Evolutionary conservation across 2,329 filamentous ascomycete species (phyloP).

Genomic region (Pestalotiopsis sp.): DNA sequence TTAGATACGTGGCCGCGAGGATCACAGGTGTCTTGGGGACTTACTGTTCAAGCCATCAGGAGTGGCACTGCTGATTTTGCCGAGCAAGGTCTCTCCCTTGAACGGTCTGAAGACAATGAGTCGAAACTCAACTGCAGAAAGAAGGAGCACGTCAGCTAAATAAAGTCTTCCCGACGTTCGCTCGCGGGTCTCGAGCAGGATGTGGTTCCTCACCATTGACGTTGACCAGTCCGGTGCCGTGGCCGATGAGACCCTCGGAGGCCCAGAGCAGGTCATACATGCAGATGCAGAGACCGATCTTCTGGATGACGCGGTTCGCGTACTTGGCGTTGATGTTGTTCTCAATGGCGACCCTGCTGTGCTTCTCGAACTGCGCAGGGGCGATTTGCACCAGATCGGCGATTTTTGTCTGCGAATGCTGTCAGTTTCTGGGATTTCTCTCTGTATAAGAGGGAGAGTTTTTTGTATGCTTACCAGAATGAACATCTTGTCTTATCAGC

Average conservation of each 20-base stretch:
- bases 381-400: conserved; percentile 92
- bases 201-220: conserved; percentile 71
- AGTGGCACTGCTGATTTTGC: conserved; percentile 75
- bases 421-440: background rate
- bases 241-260: conserved; percentile 90
- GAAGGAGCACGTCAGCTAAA: too few species aligned
- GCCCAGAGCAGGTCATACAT: conserved; percentile 88
- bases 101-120: conserved; percentile 94
- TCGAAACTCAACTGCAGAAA: conserved; percentile 76
- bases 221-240: conserved; percentile 89
- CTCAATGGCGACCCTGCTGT: conserved; percentile 81
- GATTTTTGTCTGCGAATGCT: conserved; percentile 72
- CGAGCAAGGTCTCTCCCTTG: conserved; percentile 88
- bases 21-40: conserved; percentile 17
- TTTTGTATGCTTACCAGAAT: conserved; percentile 10
- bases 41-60: conserved; percentile 70
- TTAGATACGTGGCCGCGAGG: conserved; percentile 1
- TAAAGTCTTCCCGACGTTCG: background rate
- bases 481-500: conserved; percentile 9
- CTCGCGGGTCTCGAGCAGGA: background rate
- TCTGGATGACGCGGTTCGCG: conserved; percentile 87
- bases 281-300: conserved; percentile 89
- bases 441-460: too few species aligned
- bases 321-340: conserved; percentile 98
- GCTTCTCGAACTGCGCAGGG: conserved; percentile 84